Conservation (phyloP, 441 rosid species). For the Eruca vesicaria region DNA sequence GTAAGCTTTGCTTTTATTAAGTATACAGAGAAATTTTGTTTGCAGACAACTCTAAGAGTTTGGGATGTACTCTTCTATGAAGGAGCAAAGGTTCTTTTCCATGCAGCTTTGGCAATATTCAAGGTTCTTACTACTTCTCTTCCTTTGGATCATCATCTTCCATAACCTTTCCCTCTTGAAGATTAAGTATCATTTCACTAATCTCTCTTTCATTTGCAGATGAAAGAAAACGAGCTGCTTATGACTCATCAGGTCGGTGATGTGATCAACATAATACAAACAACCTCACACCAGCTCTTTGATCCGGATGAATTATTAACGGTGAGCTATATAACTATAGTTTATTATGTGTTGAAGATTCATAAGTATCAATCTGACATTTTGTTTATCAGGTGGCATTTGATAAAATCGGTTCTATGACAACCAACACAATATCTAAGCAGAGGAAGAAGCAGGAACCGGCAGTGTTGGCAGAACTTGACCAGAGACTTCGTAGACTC, state of each 20-base stretch:
- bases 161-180: neutral
- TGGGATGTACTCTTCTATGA: constrained; percentile 98
- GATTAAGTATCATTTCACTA: neutral
- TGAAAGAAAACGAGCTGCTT: constrained; percentile 92
- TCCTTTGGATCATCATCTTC: neutral
- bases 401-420: constrained; percentile 85
- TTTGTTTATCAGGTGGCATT: constrained; percentile 83
- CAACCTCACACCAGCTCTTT: constrained; percentile 86
- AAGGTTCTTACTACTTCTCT: constrained; percentile 51
- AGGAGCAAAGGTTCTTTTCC: constrained; percentile 95
- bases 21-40: neutral
- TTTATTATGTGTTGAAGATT: neutral
- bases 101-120: constrained; percentile 95
- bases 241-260: constrained; percentile 94
- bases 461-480: constrained; percentile 95
- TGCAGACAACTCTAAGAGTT: constrained; percentile 91
- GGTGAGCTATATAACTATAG: constrained; percentile 38
- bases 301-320: constrained; percentile 91
- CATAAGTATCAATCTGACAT: neutral
- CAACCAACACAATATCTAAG: constrained; percentile 84
- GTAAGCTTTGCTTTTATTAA: neutral
- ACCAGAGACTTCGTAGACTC: constrained; percentile 82
- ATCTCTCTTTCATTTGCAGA: constrained; percentile 48
- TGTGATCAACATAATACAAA: constrained; percentile 78
- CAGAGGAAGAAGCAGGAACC: constrained; percentile 97